These are phyloP conservation scores for Populus trichocarpa DNA, from an alignment of 441 rosid genomes.

Conservation along the genomic window DNA sequence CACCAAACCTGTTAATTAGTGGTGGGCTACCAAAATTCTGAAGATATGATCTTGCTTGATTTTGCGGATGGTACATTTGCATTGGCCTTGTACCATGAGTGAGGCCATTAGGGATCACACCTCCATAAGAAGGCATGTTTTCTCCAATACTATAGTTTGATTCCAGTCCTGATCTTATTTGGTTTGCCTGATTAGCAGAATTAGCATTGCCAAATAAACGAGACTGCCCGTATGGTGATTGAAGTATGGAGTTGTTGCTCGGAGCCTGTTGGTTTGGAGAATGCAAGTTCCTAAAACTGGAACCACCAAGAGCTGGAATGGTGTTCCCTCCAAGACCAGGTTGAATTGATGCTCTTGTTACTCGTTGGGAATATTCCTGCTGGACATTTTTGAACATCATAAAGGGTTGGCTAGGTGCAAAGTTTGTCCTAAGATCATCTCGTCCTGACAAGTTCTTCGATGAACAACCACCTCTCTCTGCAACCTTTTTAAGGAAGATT, in stretches of 20 bases:
- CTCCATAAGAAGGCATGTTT: not conserved
- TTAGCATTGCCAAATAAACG: constrained; percentile 1
- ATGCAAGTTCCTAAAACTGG: not conserved
- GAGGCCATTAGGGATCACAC: not conserved
- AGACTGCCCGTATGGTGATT: constrained; percentile 14
- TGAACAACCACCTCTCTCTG: constrained; percentile 24
- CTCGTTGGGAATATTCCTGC: constrained; percentile 14
- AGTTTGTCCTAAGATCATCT: constrained; percentile 26
- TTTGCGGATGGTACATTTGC: constrained; percentile 17
- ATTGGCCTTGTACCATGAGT: constrained; percentile 15
- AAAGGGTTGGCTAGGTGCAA: constrained; percentile 20
- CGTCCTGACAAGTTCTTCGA: constrained; percentile 16
- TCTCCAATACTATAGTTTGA: not conserved
- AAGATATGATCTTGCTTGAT: constrained; percentile 10
- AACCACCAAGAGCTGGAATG: constrained; percentile 5
- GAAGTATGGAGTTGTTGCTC: constrained; percentile 3
- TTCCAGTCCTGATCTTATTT: not conserved
- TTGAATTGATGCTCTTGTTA: not conserved
- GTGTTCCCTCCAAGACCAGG: constrained; percentile 21
- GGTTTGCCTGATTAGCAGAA: constrained; percentile 3
- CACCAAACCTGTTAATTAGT: not conserved
- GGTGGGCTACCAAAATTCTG: constrained; percentile 6
- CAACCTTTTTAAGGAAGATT: constrained; percentile 48
- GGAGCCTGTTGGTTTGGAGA: constrained; percentile 14
- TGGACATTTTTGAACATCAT: constrained; percentile 11